Evolutionary conservation across 2,329 filamentous ascomycete species (phyloP), one percentile per base, ranked within the genome.

Genomic region (Anthostomella pinea): DNA sequence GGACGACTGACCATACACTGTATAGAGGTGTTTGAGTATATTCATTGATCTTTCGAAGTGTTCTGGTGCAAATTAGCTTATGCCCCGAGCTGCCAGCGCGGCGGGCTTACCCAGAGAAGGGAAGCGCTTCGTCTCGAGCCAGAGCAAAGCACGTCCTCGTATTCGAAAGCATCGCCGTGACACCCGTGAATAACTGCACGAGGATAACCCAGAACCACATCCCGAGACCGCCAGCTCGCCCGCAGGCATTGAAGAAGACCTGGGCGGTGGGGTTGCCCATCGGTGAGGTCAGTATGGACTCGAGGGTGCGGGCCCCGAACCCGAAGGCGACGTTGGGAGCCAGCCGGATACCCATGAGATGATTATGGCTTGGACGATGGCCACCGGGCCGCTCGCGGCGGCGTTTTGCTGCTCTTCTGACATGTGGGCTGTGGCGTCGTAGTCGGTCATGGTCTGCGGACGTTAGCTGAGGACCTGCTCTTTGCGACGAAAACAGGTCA

Each of bases 351-450:
- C 47, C 0, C 77, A 78, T 3, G 77, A 79, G 7, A 81, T 70
- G 2, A 78, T 56, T n/a, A 81, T 75, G 2, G 77, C 77, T 22
- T 66, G 67, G 41, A 70, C 63, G 38, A 83, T 83, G 5, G 79
- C 78, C 11, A 75, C 57, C 3, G 79, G 79, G 1, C 77, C 79
- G 41, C 69, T 68, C 33, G 77, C 67, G 2, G 77, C 77, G 6
- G 79, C 78, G 53, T 83, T 73, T 46, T 81, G 77, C 1, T 76
- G 81, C 60, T 83, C 79, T 64, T 83, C 79, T 2, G 77, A 80
- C 72, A 83, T 81, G 51, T 83, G 79, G 5, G 79, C 81, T 8
- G 79, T 83, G 29, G 74, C 78, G 48, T 83, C 79, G 53, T 82
- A 83, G 53, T 82, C 79, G 5, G 79, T 83, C 78, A 83, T 82